A percentile compares a stretch with the other conserved stretches of the same genome.
phyloP scores from a whole-genome alignment of 768 basidiomycete genomes.

The Phylloporus rhodoxanthus region DNA sequence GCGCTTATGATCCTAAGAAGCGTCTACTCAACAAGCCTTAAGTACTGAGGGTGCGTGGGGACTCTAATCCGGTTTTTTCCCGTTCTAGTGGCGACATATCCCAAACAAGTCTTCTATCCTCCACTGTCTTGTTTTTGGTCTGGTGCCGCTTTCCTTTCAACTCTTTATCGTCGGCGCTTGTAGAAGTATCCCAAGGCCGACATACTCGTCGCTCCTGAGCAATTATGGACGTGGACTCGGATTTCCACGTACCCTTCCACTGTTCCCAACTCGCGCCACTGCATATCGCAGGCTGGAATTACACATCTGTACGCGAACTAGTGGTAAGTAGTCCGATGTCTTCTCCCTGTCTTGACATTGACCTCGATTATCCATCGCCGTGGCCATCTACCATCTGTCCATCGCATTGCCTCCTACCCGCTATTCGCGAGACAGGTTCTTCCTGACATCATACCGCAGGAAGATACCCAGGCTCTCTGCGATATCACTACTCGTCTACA shows the following conservation, averaged over 20 bases:
- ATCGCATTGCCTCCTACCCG: neutral
- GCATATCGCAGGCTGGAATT: constrained; percentile 26
- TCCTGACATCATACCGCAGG: constrained; percentile 18
- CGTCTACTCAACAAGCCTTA: neutral
- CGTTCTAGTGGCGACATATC: neutral
- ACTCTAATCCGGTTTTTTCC: constrained; percentile 12
- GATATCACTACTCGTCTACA: constrained; percentile 14
- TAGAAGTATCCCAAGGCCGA: neutral
- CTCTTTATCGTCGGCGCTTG: neutral
- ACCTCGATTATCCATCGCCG: constrained; percentile 2
- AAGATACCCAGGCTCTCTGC: constrained; percentile 19
- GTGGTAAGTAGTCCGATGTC: constrained; percentile 17
- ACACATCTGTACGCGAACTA: constrained; percentile 22
- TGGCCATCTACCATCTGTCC: neutral
- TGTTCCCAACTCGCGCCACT: constrained; percentile 26
- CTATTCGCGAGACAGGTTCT: constrained; percentile 12
- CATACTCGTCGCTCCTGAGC: neutral
- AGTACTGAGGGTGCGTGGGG: neutral
- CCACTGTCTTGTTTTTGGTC: neutral
- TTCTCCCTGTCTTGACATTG: neutral
- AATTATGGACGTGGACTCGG: constrained; percentile 18
- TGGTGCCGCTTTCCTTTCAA: neutral
- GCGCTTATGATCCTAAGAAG: too few relatives aligned
- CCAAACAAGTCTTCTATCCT: neutral
- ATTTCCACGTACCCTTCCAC: constrained; percentile 27